A percentile compares a stretch with the other conserved stretches of the same genome.
Conservation (phyloP, 2,329 filamentous ascomycete species). For the Spiromastix sp. region DNA sequence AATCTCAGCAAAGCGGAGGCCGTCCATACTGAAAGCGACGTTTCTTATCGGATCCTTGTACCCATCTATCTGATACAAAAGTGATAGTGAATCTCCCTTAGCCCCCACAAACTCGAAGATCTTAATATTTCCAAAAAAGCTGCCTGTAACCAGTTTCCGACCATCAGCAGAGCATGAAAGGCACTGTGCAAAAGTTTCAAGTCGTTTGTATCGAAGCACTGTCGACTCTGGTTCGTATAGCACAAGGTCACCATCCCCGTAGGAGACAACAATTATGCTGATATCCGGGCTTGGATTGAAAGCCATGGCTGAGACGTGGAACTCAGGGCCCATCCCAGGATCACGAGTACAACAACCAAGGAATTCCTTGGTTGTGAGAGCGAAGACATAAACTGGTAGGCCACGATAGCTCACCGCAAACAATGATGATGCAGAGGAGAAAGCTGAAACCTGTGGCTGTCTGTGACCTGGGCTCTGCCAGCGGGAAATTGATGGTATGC, state of each 20-base stretch:
- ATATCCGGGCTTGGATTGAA: constrained; percentile 26
- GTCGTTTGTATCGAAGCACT: constrained; percentile 8
- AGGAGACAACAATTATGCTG: constrained; percentile 20
- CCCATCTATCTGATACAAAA: constrained; percentile 1
- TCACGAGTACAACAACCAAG: constrained; percentile 15
- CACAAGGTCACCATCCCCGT: constrained; percentile 23
- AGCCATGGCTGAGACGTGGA: constrained; percentile 19
- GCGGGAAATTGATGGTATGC: no score
- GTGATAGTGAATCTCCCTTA: constrained; percentile 1
- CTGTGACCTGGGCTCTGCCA: background rate
- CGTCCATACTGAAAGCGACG: constrained; percentile 3
- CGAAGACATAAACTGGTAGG: constrained; percentile 16
- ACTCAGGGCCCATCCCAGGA: constrained; percentile 4
- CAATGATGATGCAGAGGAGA: constrained; percentile 8
- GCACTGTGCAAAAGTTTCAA: constrained; percentile 14
- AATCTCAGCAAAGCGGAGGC: constrained; percentile 3
- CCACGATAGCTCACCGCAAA: constrained; percentile 13
- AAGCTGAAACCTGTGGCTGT: constrained; percentile 1
- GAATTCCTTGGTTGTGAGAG: constrained; percentile 7
- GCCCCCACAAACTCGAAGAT: constrained; percentile 17
- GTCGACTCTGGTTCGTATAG: constrained; percentile 19
- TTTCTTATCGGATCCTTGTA: constrained; percentile 1
- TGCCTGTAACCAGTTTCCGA: constrained; percentile 16
- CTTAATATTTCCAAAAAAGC: constrained; percentile 15
- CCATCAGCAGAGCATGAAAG: constrained; percentile 19